phyloP scores from a whole-genome alignment of 2,329 filamentous ascomycete species.

The Exophiala lecanii-corni region DNA sequence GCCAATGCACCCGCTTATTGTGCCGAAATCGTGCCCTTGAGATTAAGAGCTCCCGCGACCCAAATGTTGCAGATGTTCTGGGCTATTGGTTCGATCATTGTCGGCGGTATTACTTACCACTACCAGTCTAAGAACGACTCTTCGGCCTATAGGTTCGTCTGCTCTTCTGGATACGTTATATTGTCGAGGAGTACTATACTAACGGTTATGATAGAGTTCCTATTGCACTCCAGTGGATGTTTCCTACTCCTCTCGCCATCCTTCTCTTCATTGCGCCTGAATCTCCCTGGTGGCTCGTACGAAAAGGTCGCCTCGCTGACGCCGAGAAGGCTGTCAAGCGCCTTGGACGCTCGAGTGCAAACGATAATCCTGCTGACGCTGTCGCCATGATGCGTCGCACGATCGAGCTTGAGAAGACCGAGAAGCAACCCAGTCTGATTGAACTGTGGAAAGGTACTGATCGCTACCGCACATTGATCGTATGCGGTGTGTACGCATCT shows the following conservation, averaged over 20 bases:
- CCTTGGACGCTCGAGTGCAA: conserved; percentile 42
- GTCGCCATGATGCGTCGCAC: conserved; percentile 35
- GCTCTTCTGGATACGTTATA: conserved; percentile 21
- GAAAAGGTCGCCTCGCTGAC: conserved; percentile 42
- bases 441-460: conserved; percentile 34
- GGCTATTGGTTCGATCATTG: conserved; percentile 59
- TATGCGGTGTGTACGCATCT: conserved; percentile 31
- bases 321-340: conserved; percentile 47
- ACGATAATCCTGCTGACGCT: conserved; percentile 33
- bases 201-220: conserved; percentile 43
- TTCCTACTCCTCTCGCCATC: conserved; percentile 52
- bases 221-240: conserved; percentile 56
- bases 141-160: conserved; percentile 42
- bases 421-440: conserved; percentile 28
- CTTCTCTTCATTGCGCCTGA: conserved; percentile 50
- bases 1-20: conserved; percentile 62
- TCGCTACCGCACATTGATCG: conserved; percentile 31
- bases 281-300: conserved; percentile 53
- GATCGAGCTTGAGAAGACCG: conserved; percentile 31
- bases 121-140: conserved; percentile 41
- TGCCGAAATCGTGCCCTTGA: conserved; percentile 57
- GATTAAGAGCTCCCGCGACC: conserved; percentile 54
- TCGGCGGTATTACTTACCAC: conserved; percentile 52
- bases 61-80: conserved; percentile 65
- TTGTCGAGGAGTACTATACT: conserved; percentile 29